Base-by-base conservation (phyloP, 2,329 filamentous ascomycete genomes). In the Aureobasidium sp. region DNA sequence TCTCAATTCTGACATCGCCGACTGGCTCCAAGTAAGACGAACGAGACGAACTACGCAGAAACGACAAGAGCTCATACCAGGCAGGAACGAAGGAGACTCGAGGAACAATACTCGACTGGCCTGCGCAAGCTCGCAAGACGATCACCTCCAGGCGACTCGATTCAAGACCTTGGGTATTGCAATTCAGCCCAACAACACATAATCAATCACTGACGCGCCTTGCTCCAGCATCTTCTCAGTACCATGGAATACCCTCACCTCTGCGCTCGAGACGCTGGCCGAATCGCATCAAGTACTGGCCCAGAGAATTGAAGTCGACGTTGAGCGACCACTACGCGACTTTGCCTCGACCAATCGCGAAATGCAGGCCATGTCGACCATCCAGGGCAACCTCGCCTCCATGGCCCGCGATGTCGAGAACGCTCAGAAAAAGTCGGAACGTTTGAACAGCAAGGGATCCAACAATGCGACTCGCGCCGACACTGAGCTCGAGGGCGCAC, bases 61-160 rank as follows among this genome's bases (percentile, higher is more conserved):
- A 29, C 27, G 27, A 29, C 42, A 20, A 37, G 29, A 50, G 42
- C 52, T 62, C n/a, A 58, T 36, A 34, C 53, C 15, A 27, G 8
- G 20, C 58, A 97, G 93, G 94, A 99, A 80, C 90, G 94, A 69
- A 88, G 92, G 73, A 89, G 87, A 70, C 82, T 97, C 65, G 94
- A 99, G 77, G 93, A 97, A 71, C 83, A 87, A 71, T 99, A 99
- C 76, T 89, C 90, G 51, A 81, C 86, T 69, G 87, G 88, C 47
- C 79, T 99, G 69, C 87, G 87, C 70, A 96, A 89, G 78, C 84
- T 99, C 66, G 83, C 88, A 64, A 83, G 86, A 70, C 87, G 86
- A 72, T 87, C 85, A 67, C 84, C 88, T 60, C 87, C 89, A 60
- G 91, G 92, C 72, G 82, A 86, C 66, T 51, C 46, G 26, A 83